A percentile compares a stretch with the other conserved stretches of the same genome.
These are phyloP conservation scores for Aspergillus sp. DNA, from an alignment of 2,329 filamentous ascomycete species.

Conservation along the genomic window DNA sequence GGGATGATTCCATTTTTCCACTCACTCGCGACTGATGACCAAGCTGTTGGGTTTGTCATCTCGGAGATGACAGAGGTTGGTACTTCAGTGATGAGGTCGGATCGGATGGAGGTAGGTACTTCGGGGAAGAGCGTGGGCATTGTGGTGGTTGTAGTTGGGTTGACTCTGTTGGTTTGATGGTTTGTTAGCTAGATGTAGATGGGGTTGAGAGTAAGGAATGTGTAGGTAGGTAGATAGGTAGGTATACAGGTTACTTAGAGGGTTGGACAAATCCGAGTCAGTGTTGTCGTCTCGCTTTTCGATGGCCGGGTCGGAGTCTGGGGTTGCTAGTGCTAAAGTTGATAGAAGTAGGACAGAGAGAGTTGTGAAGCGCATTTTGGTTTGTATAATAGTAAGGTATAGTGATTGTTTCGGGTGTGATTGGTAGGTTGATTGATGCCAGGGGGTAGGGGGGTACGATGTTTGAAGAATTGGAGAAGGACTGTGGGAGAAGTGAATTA, in stretches of 20 bases:
- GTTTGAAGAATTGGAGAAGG: not conserved
- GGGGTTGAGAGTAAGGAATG: too few relatives aligned
- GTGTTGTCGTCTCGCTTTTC: not conserved
- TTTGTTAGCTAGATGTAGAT: not conserved
- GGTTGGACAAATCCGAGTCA: not conserved
- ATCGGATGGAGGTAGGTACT: constrained; percentile 25
- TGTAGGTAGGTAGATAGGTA: too few relatives aligned
- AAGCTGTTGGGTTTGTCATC: constrained; percentile 22
- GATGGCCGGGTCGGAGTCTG: not conserved
- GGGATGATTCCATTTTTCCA: constrained; percentile 27
- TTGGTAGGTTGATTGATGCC: not conserved
- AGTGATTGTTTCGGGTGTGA: not conserved
- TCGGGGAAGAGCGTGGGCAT: not conserved
- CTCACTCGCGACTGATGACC: constrained; percentile 26
- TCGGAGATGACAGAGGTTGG: constrained; percentile 25
- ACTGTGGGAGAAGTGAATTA: not conserved
- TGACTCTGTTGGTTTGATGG: not conserved
- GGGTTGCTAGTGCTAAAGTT: not conserved
- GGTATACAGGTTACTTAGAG: not conserved
- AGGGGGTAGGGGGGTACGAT: not conserved
- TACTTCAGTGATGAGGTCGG: constrained; percentile 29
- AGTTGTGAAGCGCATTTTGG: not conserved
- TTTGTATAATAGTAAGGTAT: not conserved
- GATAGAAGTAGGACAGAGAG: not conserved
- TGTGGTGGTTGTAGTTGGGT: not conserved